Evolutionary conservation across 306 rosid genomes (phyloP).

Genomic region (Prunus fruticosa): DNA sequence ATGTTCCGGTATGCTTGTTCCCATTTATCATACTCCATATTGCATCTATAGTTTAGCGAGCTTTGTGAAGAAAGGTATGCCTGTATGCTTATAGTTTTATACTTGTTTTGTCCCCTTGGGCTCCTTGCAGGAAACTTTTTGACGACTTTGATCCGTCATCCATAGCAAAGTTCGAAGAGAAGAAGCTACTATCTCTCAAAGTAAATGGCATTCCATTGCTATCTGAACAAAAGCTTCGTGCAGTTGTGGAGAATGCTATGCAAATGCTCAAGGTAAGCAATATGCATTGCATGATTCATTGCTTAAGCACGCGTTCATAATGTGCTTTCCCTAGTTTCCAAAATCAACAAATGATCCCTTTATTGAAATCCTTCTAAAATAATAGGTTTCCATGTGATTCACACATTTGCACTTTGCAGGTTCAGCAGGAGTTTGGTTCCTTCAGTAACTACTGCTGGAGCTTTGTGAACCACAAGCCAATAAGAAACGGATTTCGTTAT

Average conservation of each 20-base stretch:
- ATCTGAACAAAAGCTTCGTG: conserved; percentile 87
- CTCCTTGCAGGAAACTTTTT: conserved; percentile 52
- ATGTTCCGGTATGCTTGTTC: conserved; percentile 55
- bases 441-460: conserved; percentile 84
- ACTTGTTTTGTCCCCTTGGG: conserved; percentile 13
- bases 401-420: conserved; percentile 30
- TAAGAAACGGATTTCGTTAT: conserved; percentile 63
- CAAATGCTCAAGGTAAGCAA: conserved; percentile 67
- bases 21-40: not conserved
- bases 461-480: conserved; percentile 70
- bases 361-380: not conserved
- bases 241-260: conserved; percentile 78
- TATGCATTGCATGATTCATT: not conserved
- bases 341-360: no score
- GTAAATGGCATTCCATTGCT: conserved; percentile 62
- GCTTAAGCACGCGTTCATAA: not conserved
- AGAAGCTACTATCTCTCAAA: conserved; percentile 54
- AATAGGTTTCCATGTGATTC: conserved; percentile 7
- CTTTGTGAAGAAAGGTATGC: not conserved
- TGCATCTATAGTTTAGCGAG: not conserved
- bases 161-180: conserved; percentile 62
- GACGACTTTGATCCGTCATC: conserved; percentile 72
- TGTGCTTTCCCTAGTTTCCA: not conserved
- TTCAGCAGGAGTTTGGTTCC: conserved; percentile 81
- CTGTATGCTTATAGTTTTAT: conserved; percentile 8